phyloP scores from a whole-genome alignment of 768 basidiomycete species.

The Pisolithus sp. region DNA sequence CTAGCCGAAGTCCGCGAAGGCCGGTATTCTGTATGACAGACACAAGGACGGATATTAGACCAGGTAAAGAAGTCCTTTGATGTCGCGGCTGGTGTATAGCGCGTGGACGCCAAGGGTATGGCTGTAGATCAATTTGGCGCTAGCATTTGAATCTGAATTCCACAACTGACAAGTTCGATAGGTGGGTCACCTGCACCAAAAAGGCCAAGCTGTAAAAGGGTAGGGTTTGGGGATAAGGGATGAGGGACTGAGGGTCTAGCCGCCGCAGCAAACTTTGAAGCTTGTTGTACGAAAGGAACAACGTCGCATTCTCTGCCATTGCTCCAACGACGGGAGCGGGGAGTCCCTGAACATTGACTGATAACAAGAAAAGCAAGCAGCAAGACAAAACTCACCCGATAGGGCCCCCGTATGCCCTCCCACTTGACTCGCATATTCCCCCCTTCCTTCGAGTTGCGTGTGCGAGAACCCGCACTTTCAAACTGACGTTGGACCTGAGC shows the following conservation, averaged over 20 bases:
- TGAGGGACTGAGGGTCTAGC: slow-evolving; percentile 26
- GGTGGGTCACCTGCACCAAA: slow-evolving; percentile 89
- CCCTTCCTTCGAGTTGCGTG: no score
- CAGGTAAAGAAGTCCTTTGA: slow-evolving; percentile 42
- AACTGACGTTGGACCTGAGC: no score
- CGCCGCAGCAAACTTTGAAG: slow-evolving; percentile 56
- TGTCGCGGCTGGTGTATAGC: slow-evolving; percentile 7
- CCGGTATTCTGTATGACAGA: slow-evolving; percentile 63
- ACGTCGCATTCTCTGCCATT: slow-evolving; percentile 83
- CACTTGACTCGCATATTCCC: no score
- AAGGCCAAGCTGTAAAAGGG: slow-evolving; percentile 63
- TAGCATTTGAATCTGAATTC: slow-evolving; percentile 96
- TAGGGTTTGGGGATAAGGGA: slow-evolving; percentile 36
- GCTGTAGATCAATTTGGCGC: slow-evolving; percentile 21
- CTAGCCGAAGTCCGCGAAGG: slow-evolving; percentile 88
- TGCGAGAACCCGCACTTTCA: no score
- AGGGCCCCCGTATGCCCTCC: slow-evolving; percentile 25
- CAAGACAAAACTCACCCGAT: slow-evolving; percentile 56
- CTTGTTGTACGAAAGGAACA: slow-evolving; percentile 83
- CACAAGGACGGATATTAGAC: slow-evolving; percentile 63
- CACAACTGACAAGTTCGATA: slow-evolving; percentile 92
- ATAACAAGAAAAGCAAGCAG: slow-evolving; percentile 1
- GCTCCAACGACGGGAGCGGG: slow-evolving; percentile 89
- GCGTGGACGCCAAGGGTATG: slow-evolving; percentile 8
- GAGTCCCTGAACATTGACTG: slow-evolving; percentile 54